phyloP scores from a whole-genome alignment of 805 yeast species.

The Kodamaea nitidulidarum region DNA sequence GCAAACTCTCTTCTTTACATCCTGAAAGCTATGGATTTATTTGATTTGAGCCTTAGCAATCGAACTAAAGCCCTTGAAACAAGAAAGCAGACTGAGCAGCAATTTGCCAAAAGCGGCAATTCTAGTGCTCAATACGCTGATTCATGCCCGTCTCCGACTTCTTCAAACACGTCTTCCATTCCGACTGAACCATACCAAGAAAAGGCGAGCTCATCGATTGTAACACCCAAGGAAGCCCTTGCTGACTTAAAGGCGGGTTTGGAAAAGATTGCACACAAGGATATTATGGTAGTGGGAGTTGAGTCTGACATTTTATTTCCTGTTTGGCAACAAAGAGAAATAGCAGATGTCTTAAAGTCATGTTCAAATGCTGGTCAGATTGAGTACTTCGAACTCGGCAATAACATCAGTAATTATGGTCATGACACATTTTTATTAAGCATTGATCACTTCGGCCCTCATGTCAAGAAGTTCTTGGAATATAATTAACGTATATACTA shows the following conservation, averaged over 20 bases:
- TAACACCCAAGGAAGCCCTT: slow-evolving; percentile 52
- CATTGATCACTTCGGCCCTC: slow-evolving; percentile 73
- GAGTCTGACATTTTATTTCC: slow-evolving; percentile 90
- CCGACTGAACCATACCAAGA: slow-evolving; percentile 53
- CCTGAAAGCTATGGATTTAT: slow-evolving; percentile 92
- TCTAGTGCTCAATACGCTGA: not conserved
- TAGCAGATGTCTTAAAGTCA: slow-evolving; percentile 53
- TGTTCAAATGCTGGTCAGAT: slow-evolving; percentile 29
- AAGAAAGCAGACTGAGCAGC: slow-evolving; percentile 31
- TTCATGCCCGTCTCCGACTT: not conserved
- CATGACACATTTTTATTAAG: slow-evolving; percentile 88
- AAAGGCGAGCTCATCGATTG: slow-evolving; percentile 43
- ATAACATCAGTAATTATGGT: slow-evolving; percentile 76
- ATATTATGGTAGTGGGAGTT: slow-evolving; percentile 82
- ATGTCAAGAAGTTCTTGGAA: slow-evolving; percentile 61
- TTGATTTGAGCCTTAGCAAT: slow-evolving; percentile 63
- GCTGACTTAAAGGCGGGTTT: slow-evolving; percentile 67
- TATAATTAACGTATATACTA: slow-evolving; percentile 5
- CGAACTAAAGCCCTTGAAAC: slow-evolving; percentile 40
- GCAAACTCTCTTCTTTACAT: slow-evolving; percentile 84
- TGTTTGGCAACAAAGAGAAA: slow-evolving; percentile 89
- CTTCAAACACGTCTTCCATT: slow-evolving; percentile 22
- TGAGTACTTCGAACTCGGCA: slow-evolving; percentile 68
- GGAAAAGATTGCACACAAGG: slow-evolving; percentile 54
- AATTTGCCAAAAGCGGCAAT: not conserved